Conservation (phyloP, 2,329 filamentous ascomycete genomes). For the Cordyceps tenuipes region DNA sequence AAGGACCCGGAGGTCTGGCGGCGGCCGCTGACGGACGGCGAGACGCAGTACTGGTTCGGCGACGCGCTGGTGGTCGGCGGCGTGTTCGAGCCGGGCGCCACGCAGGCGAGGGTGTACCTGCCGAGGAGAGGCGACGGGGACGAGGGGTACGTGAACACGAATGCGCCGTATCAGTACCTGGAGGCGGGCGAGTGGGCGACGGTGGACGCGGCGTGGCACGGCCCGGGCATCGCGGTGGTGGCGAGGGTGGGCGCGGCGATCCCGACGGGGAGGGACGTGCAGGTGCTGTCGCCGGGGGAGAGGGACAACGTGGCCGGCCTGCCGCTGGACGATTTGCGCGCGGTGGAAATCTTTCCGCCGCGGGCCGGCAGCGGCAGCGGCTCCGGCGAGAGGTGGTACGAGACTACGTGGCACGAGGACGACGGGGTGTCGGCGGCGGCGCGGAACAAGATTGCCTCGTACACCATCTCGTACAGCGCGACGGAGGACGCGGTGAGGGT, state of each 20-base stretch:
- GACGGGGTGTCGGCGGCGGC: constrained; percentile 26
- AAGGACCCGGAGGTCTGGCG: constrained; percentile 58
- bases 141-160: constrained; percentile 54
- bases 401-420: constrained; percentile 29
- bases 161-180: constrained; percentile 51
- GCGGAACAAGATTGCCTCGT: constrained; percentile 26
- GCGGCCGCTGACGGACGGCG: constrained; percentile 49
- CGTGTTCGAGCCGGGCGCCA: constrained; percentile 53
- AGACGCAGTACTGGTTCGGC: constrained; percentile 67
- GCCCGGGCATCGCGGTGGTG: constrained; percentile 31
- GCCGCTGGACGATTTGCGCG: constrained; percentile 33
- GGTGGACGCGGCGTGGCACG: constrained; percentile 34
- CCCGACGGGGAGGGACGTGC: constrained; percentile 29
- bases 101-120: constrained; percentile 51
- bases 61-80: constrained; percentile 58
- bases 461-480: constrained; percentile 22
- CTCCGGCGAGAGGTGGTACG: constrained; percentile 19
- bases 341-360: constrained; percentile 35
- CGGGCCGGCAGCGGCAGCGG: constrained; percentile 11
- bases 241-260: constrained; percentile 32
- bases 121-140: constrained; percentile 40
- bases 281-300: constrained; percentile 28
- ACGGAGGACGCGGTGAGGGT: constrained; percentile 18
- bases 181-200: constrained; percentile 33
- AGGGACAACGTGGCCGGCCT: constrained; percentile 30